phyloP scores from a whole-genome alignment of 192 early-diverging fungal species.

The Jimgerdemannia lactiflua region DNA sequence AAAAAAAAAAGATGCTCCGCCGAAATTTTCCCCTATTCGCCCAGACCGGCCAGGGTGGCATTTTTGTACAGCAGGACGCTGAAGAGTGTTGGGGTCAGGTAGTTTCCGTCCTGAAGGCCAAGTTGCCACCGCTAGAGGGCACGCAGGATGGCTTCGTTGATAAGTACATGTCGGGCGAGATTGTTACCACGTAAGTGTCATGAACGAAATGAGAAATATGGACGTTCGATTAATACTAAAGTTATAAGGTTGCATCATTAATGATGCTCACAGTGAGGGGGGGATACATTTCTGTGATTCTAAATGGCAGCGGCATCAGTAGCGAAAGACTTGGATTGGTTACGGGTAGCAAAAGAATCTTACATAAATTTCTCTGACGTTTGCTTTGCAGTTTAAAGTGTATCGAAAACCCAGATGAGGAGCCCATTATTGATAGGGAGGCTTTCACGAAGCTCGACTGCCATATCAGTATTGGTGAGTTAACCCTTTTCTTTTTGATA shows the following conservation, averaged over 20 bases:
- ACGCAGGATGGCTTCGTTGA: slow-evolving; percentile 62
- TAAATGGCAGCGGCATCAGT: no score
- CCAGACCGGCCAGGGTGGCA: slow-evolving; percentile 67
- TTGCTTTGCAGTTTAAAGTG: slow-evolving; percentile 36
- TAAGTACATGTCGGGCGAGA: slow-evolving; percentile 77
- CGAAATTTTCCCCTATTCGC: slow-evolving; percentile 84
- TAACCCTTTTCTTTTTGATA: no score
- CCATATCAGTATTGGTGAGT: slow-evolving; percentile 45
- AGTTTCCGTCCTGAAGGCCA: slow-evolving; percentile 64
- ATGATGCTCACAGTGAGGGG: no score
- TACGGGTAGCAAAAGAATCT: no score
- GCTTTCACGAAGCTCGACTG: slow-evolving; percentile 77
- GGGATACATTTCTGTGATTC: no score
- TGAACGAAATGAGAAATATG: neutral
- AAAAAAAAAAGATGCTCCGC: slow-evolving; percentile 54
- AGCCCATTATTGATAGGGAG: slow-evolving; percentile 55
- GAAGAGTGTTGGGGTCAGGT: slow-evolving; percentile 97
- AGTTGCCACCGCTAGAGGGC: slow-evolving; percentile 34
- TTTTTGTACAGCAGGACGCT: slow-evolving; percentile 94
- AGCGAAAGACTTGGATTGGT: no score
- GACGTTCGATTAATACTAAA: slow-evolving; percentile 26
- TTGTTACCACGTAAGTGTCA: slow-evolving; percentile 40
- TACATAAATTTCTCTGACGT: no score
- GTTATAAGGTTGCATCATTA: slow-evolving; percentile 9
- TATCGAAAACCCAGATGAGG: slow-evolving; percentile 79